These are phyloP conservation scores for Bocquillonia castaneifolia DNA, from an alignment of 441 rosid genomes.

Conservation along the genomic window DNA sequence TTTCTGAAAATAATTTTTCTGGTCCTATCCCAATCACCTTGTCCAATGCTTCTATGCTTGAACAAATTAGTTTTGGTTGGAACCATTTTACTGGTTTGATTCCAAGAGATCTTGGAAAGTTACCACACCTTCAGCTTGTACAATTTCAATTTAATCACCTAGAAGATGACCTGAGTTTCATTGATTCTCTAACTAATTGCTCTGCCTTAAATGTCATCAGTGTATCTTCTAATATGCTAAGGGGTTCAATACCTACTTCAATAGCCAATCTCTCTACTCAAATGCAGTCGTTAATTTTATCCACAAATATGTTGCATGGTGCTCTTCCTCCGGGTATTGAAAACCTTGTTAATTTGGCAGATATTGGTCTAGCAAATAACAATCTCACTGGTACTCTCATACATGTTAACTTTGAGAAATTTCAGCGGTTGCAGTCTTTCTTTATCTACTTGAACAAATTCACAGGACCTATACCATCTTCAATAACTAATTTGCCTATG, in stretches of 20 bases:
- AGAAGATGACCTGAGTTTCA: neutral
- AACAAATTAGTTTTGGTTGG: neutral
- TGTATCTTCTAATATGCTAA: neutral
- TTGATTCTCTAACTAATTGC: neutral
- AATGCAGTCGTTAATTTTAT: neutral
- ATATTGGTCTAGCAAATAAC: neutral
- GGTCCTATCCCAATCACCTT: slow-evolving; percentile 2
- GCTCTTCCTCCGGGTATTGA: neutral
- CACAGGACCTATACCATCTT: neutral
- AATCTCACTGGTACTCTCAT: neutral
- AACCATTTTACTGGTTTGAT: neutral
- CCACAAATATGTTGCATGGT: neutral
- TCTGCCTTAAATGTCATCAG: neutral
- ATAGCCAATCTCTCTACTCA: neutral
- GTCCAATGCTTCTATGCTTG: neutral
- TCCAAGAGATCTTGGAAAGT: neutral
- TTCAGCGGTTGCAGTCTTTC: neutral
- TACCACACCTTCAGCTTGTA: neutral
- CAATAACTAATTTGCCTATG: neutral
- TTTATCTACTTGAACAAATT: neutral
- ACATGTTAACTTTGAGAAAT: neutral
- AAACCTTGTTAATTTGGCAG: neutral
- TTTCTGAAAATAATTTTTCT: neutral
- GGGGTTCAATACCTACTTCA: neutral
- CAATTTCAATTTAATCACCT: neutral